These are phyloP conservation scores for Corynascus novoguineensis DNA, from an alignment of 495 filamentous ascomycete species.

Conservation along the genomic window DNA sequence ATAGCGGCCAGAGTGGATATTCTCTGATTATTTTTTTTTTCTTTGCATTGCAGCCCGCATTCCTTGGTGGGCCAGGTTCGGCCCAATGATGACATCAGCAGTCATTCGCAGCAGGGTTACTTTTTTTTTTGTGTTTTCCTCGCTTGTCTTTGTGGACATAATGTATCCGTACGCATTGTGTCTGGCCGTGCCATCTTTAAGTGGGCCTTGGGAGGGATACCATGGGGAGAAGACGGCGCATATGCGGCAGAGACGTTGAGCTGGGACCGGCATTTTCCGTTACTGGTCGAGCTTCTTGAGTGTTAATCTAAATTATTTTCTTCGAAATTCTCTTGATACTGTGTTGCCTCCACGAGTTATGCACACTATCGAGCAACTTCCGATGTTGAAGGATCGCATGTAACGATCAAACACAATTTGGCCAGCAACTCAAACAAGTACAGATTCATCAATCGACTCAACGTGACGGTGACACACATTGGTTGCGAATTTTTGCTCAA, in stretches of 20 bases:
- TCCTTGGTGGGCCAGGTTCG: not conserved
- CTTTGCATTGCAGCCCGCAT: no score
- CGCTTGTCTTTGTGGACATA: constrained; percentile 6
- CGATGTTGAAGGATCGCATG: constrained; percentile 2
- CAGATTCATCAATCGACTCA: not conserved
- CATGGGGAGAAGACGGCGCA: not conserved
- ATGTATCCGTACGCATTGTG: no score
- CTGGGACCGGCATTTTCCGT: constrained; percentile 1
- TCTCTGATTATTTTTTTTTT: not conserved
- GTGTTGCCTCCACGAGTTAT: not conserved
- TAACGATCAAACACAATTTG: not conserved
- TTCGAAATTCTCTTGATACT: no score
- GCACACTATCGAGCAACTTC: not conserved
- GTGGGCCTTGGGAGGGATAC: not conserved
- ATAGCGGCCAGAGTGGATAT: not conserved
- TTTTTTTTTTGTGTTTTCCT: constrained; percentile 1
- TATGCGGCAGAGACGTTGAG: not conserved
- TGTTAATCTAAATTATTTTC: not conserved
- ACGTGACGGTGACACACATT: no score
- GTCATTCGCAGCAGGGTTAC: not conserved
- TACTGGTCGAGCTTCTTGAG: not conserved
- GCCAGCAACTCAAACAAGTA: not conserved
- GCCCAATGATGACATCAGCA: not conserved
- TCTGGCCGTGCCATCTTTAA: constrained; percentile 1
- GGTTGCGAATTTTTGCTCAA: no score